A percentile compares a stretch with the other conserved stretches of the same genome.
These are phyloP conservation scores for Cryptococcus depauperatus DNA, from an alignment of 1,284 basidiomycete genomes.

Conservation along the genomic window DNA sequence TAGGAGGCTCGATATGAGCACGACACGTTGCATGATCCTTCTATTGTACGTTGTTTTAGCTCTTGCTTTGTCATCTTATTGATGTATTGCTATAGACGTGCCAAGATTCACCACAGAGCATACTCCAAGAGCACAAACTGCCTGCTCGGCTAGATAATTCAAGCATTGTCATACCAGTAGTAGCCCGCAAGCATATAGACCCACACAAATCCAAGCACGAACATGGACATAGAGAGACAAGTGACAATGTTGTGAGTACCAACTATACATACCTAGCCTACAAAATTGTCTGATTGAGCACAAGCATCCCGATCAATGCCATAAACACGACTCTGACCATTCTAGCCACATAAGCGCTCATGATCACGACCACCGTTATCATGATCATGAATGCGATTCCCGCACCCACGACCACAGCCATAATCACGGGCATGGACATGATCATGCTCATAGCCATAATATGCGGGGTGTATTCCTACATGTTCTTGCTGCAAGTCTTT, in stretches of 20 bases:
- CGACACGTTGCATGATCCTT: slow-evolving; percentile 14
- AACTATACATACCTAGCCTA: neutral
- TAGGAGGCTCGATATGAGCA: too few relatives aligned
- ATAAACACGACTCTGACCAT: slow-evolving; percentile 14
- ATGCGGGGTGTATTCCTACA: slow-evolving; percentile 96
- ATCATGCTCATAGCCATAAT: slow-evolving; percentile 78
- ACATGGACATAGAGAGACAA: slow-evolving; percentile 42
- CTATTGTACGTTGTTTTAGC: neutral
- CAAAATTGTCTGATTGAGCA: too few relatives aligned
- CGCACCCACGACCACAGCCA: slow-evolving; percentile 51
- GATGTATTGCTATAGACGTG: neutral
- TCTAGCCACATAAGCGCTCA: slow-evolving; percentile 22
- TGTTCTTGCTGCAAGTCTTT: slow-evolving; percentile 30
- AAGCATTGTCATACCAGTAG: neutral
- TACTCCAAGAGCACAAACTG: neutral
- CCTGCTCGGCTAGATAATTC: neutral
- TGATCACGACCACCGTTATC: slow-evolving; percentile 49
- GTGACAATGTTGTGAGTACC: neutral
- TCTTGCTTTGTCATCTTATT: neutral
- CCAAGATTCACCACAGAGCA: neutral
- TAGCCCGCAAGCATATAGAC: neutral
- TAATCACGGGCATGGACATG: slow-evolving; percentile 24
- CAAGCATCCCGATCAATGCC: neutral
- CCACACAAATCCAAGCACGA: slow-evolving; percentile 31
- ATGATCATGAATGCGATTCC: slow-evolving; percentile 34